Percentiles rank a stretch among this genome's conserved stretches.
Conservation (phyloP, 108 stramenopile genomes). For the Nitzschia sp. region DNA sequence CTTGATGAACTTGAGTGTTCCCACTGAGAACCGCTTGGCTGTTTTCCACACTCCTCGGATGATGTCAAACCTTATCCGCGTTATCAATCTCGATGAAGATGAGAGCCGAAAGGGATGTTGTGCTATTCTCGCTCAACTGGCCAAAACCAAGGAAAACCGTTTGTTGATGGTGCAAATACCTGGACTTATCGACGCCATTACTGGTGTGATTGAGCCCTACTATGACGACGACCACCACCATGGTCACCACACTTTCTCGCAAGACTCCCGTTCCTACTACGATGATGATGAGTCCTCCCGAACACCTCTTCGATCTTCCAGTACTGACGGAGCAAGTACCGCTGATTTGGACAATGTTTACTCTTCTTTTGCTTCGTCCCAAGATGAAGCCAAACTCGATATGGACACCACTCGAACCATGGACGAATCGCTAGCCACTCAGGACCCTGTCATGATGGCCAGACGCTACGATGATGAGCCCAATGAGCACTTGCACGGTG, state of each 20-base stretch:
- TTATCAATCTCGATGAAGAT: constrained; percentile 46
- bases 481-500: constrained; percentile 50
- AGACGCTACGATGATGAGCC: constrained; percentile 62
- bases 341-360: not conserved
- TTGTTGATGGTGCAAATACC: constrained; percentile 56
- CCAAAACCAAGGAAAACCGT: constrained; percentile 63
- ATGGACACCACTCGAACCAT: constrained; percentile 1
- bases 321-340: not conserved
- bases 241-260: not conserved
- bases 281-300: constrained; percentile 17
- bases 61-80: constrained; percentile 46
- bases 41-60: constrained; percentile 67
- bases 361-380: not conserved
- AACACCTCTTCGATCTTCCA: constrained; percentile 1
- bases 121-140: constrained; percentile 58
- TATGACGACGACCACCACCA: not conserved
- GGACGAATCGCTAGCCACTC: not conserved
- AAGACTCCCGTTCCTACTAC: constrained; percentile 5
- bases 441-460: constrained; percentile 22
- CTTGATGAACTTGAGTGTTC: constrained; percentile 55
- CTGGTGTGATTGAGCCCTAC: constrained; percentile 45
- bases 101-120: constrained; percentile 63
- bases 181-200: constrained; percentile 59
- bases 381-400: constrained; percentile 1
- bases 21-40: constrained; percentile 67